phyloP scores from a whole-genome alignment of 2,329 filamentous ascomycete species.

The Botrytis medusae region DNA sequence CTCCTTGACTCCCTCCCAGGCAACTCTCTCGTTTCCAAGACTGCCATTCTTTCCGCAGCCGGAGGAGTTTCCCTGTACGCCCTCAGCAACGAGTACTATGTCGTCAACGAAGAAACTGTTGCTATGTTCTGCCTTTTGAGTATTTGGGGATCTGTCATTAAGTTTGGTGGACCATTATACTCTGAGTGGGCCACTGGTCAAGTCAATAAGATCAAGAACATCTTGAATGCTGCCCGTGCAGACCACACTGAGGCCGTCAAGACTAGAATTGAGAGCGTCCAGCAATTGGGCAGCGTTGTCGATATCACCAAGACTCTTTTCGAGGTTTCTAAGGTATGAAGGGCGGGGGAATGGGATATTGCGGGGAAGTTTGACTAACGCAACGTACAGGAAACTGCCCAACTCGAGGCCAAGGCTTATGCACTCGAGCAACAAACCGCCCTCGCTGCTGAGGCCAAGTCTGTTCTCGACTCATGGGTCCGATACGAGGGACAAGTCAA shows the following conservation, averaged over 20 bases:
- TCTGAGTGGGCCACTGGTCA: slow-evolving; percentile 87
- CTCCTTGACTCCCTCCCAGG: slow-evolving; percentile 92
- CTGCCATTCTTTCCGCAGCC: slow-evolving; percentile 90
- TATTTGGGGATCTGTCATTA: slow-evolving; percentile 89
- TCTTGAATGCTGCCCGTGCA: slow-evolving; percentile 89
- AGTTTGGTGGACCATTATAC: slow-evolving; percentile 92
- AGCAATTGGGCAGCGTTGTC: slow-evolving; percentile 92
- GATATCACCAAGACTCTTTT: slow-evolving; percentile 97
- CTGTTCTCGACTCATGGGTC: slow-evolving; percentile 96
- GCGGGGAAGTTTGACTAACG: slow-evolving; percentile 18
- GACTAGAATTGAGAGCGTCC: slow-evolving; percentile 87
- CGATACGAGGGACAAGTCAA: slow-evolving; percentile 98
- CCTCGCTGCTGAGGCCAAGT: slow-evolving; percentile 88
- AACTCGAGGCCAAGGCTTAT: slow-evolving; percentile 92
- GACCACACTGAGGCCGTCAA: slow-evolving; percentile 97
- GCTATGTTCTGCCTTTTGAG: slow-evolving; percentile 89
- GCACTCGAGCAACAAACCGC: slow-evolving; percentile 97
- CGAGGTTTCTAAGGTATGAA: slow-evolving; percentile 91
- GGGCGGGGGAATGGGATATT: not conserved
- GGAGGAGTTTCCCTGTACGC: slow-evolving; percentile 90
- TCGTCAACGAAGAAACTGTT: slow-evolving; percentile 98
- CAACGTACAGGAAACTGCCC: slow-evolving; percentile 70
- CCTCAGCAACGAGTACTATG: slow-evolving; percentile 99
- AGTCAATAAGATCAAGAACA: slow-evolving; percentile 88
- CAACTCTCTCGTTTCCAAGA: slow-evolving; percentile 90